Evolutionary conservation across 2,329 filamentous ascomycete genomes (phyloP), one percentile per base, ranked within the genome.

Genomic region (Exophiala xenobiotica): DNA sequence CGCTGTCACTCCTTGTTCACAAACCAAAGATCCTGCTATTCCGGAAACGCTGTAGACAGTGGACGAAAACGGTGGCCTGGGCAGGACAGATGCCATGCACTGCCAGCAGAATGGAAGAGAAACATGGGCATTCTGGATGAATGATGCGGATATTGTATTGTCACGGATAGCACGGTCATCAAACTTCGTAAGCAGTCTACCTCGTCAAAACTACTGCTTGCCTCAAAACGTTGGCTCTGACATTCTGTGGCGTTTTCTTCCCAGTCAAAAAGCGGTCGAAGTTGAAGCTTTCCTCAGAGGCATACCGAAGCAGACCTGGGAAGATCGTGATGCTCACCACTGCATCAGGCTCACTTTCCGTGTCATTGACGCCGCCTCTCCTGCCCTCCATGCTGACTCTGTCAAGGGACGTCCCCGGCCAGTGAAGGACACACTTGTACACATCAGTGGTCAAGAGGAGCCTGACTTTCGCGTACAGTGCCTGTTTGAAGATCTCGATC

Each of bases 371-470:
- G n/a, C n/a, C n/a, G n/a, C n/a, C 9, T 27, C 9, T 46, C 42
- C 7, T 16, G 4, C 3, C 11, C 20, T 16, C 31, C 27, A n/a
- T 16, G 11, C 16, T 29, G 4, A 29, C 35, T 6, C 38, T 23
- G 8, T 14, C 5, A 20, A 50, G 1, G 6, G 31, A 37, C 9
- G 19, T 46, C 8, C 49, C 49, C 23, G 41, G 29, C 3, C 20
- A 4, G 23, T 24, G 41, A 18, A 39, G 23, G n/a, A 40, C 23
- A 22, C 41, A 39, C 22, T 24, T 39, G 22, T 39, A 51, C 33
- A 46, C 11, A 33, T 51, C 49, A 3, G 49, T 46, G 22, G 11
- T 51, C 8, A 51, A 12, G 6, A 51, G 8, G 23, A 51, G 42
- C 11, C 49, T 19, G 16, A 31, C 12, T 33, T 43, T 43, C 2